Percentiles rank a stretch among this genome's conserved stretches.
These are phyloP conservation scores for Gossypium schwendimanii DNA, from an alignment of 441 rosid species.

Conservation along the genomic window DNA sequence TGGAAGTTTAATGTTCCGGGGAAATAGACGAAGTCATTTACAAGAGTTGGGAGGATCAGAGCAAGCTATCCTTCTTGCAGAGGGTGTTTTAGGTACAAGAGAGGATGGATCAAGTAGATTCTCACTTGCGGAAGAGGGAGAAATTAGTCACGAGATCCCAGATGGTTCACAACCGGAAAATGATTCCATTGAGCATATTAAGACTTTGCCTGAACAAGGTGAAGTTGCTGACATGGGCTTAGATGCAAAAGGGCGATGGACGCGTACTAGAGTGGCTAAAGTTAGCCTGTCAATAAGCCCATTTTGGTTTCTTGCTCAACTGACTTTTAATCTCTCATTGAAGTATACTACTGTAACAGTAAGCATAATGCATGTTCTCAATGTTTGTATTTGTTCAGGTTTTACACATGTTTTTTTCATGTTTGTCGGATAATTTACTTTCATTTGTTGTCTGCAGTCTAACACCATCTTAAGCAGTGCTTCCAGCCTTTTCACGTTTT, in stretches of 20 bases:
- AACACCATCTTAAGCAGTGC: slow-evolving; percentile 87
- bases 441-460: slow-evolving; percentile 50
- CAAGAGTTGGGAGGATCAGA: slow-evolving; percentile 50
- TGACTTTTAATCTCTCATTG: slow-evolving; percentile 77
- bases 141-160: slow-evolving; percentile 19
- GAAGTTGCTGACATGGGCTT: slow-evolving; percentile 28
- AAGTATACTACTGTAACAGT: slow-evolving; percentile 91
- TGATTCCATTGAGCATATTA: slow-evolving; percentile 21
- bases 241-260: slow-evolving; percentile 85
- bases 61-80: slow-evolving; percentile 55
- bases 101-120: slow-evolving; percentile 22
- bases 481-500: slow-evolving; percentile 85
- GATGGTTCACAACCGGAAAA: slow-evolving; percentile 27
- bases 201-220: slow-evolving; percentile 21
- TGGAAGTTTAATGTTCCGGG: slow-evolving; percentile 61
- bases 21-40: slow-evolving; percentile 30
- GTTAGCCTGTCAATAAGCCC: slow-evolving; percentile 79
- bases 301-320: slow-evolving; percentile 91
- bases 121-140: slow-evolving; percentile 31
- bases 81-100: slow-evolving; percentile 27
- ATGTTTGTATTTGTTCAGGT: slow-evolving; percentile 2
- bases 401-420: background rate
- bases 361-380: slow-evolving; percentile 19
- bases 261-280: slow-evolving; percentile 66
- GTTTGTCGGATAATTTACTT: slow-evolving; percentile 8